phyloP scores from a whole-genome alignment of 192 early-diverging fungal genomes.

The Coemansia sp. region DNA sequence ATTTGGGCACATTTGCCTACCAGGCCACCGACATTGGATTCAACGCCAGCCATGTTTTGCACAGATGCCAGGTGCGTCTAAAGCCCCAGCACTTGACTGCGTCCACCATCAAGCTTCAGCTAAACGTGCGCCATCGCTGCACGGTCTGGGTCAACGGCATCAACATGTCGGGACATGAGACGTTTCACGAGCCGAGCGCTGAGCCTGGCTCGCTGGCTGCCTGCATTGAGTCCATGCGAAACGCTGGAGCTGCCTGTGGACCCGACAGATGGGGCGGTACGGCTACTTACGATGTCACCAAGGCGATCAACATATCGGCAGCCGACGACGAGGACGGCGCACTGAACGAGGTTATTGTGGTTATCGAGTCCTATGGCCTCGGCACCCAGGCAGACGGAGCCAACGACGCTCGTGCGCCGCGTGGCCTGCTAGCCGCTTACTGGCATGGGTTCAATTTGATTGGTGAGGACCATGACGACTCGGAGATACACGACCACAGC shows the following conservation, averaged over 20 bases:
- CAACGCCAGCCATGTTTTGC: slow-evolving; percentile 65
- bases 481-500: slow-evolving; percentile 49
- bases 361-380: slow-evolving; percentile 77
- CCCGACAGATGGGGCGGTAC: slow-evolving; percentile 65
- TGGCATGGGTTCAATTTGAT: slow-evolving; percentile 57
- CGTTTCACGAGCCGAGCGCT: slow-evolving; percentile 60
- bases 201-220: slow-evolving; percentile 21
- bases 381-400: slow-evolving; percentile 66
- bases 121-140: slow-evolving; percentile 72
- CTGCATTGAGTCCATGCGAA: slow-evolving; percentile 18
- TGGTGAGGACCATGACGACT: slow-evolving; percentile 53
- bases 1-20: slow-evolving; percentile 48
- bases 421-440: slow-evolving; percentile 68
- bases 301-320: slow-evolving; percentile 32
- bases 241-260: slow-evolving; percentile 39
- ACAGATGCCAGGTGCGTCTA: slow-evolving; percentile 56
- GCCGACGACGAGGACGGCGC: slow-evolving; percentile 47
- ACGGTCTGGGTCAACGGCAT: slow-evolving; percentile 69
- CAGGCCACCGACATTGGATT: slow-evolving; percentile 61
- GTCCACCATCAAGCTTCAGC: slow-evolving; percentile 50
- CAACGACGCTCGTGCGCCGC: slow-evolving; percentile 73
- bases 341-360: slow-evolving; percentile 65
- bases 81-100: slow-evolving; percentile 28
- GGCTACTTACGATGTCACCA: slow-evolving; percentile 59
- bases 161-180: slow-evolving; percentile 77